Percentiles rank a stretch among this genome's conserved stretches.
phyloP scores from a whole-genome alignment of 768 basidiomycete genomes.

The Rhodotorula toruloides region DNA sequence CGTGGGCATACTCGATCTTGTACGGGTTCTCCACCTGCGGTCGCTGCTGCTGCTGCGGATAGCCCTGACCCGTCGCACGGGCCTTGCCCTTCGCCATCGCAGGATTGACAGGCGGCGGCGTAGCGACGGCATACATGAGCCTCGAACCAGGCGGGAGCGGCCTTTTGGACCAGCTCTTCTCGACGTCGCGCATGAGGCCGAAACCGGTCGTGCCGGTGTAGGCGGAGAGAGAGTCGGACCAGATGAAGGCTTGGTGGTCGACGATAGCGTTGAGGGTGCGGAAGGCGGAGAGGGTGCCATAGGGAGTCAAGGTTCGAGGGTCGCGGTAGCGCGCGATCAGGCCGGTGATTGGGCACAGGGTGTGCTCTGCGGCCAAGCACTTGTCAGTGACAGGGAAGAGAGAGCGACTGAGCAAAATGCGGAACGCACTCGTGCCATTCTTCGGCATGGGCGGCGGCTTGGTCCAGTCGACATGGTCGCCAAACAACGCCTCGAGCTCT shows the following conservation, averaged over 20 bases:
- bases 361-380: slow-evolving; percentile 52
- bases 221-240: slow-evolving; percentile 49
- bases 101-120: background rate
- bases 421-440: slow-evolving; percentile 28
- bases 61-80: no score
- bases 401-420: background rate
- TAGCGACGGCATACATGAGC: background rate
- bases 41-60: background rate
- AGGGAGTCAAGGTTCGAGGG: slow-evolving; percentile 73
- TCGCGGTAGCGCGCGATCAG: slow-evolving; percentile 70
- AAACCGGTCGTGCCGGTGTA: slow-evolving; percentile 18
- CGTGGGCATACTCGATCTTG: slow-evolving; percentile 11
- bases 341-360: slow-evolving; percentile 73
- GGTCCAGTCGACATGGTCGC: slow-evolving; percentile 66
- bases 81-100: background rate
- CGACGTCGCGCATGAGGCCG: slow-evolving; percentile 29
- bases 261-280: slow-evolving; percentile 59
- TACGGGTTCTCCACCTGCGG: slow-evolving; percentile 18
- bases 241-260: slow-evolving; percentile 61
- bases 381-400: background rate
- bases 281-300: slow-evolving; percentile 65
- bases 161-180: background rate
- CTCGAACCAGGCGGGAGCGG: background rate
- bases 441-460: slow-evolving; percentile 30
- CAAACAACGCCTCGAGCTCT: slow-evolving; percentile 77